Conservation (phyloP, 139 green algal genomes). For the Ettlia oleoabundans region DNA sequence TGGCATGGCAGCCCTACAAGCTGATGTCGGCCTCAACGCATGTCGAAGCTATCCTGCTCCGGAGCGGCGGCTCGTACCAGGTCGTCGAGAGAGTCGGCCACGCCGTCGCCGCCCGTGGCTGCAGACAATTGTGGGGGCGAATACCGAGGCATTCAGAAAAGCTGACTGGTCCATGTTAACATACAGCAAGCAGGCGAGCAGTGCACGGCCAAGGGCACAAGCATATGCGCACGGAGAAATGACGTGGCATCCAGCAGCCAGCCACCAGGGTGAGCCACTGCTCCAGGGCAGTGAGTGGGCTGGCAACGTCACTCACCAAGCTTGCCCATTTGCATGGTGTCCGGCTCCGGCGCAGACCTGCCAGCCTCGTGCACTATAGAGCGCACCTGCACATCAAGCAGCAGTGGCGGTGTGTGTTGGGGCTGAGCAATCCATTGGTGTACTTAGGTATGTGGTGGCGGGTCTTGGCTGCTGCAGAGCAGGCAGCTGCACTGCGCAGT, state of each 20-base stretch:
- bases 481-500: too few species aligned
- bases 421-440: too few species aligned
- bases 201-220: background rate
- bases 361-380: constrained; percentile 10
- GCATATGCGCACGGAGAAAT: background rate
- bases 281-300: background rate
- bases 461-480: too few species aligned
- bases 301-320: background rate
- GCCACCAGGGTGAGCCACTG: too few species aligned
- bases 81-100: background rate
- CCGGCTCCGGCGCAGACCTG: background rate
- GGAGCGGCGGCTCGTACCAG: background rate
- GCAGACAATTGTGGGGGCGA: background rate
- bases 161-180: too few species aligned
- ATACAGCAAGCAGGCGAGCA: too few species aligned
- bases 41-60: background rate
- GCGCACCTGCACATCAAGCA: too few species aligned
- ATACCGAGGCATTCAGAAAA: too few species aligned
- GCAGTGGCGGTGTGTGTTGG: too few species aligned
- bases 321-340: background rate
- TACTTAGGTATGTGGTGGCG: too few species aligned
- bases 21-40: background rate
- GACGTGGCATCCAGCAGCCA: too few species aligned
- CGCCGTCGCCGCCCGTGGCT: background rate
- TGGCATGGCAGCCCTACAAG: too few species aligned